These are phyloP conservation scores for Gardenia jasminoides DNA, from an alignment of 257 asterid genomes.

Conservation along the genomic window DNA sequence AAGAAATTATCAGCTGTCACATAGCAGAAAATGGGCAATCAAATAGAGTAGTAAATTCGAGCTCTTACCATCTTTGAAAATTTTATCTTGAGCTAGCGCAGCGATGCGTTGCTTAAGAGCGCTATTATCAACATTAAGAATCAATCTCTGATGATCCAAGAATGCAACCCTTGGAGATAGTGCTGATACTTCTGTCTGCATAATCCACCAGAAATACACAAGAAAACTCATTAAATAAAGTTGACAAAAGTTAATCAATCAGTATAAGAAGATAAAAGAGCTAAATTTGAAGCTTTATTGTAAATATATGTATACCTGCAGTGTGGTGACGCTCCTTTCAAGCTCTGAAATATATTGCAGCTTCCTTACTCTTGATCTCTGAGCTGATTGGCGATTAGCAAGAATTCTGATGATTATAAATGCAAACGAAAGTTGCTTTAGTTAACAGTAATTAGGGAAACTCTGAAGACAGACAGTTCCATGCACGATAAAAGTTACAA, in stretches of 20 bases:
- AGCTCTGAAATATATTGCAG: constrained; percentile 89
- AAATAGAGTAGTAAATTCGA: neutral
- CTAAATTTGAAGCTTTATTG: neutral
- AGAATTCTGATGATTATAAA: constrained; percentile 48
- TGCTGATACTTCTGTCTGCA: constrained; percentile 85
- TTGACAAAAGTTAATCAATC: neutral
- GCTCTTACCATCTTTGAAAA: constrained; percentile 81
- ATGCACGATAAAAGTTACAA: neutral
- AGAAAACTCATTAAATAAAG: neutral
- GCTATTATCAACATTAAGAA: constrained; percentile 80
- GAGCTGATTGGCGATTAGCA: constrained; percentile 97
- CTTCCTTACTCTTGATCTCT: constrained; percentile 90
- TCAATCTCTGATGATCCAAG: constrained; percentile 83
- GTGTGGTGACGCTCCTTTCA: constrained; percentile 79
- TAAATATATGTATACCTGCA: constrained; percentile 48
- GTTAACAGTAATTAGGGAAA: neutral
- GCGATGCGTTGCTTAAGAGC: constrained; percentile 90
- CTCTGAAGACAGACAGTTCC: neutral
- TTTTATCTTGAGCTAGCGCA: constrained; percentile 91
- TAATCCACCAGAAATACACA: neutral
- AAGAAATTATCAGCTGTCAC: neutral
- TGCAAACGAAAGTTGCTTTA: neutral
- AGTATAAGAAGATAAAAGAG: neutral
- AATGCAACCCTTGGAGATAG: constrained; percentile 90
- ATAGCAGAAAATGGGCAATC: neutral